Evolutionary conservation across 1,284 basidiomycete genomes (phyloP), one percentile per base, ranked within the genome.

Genomic region (Heliocybe sulcata): DNA sequence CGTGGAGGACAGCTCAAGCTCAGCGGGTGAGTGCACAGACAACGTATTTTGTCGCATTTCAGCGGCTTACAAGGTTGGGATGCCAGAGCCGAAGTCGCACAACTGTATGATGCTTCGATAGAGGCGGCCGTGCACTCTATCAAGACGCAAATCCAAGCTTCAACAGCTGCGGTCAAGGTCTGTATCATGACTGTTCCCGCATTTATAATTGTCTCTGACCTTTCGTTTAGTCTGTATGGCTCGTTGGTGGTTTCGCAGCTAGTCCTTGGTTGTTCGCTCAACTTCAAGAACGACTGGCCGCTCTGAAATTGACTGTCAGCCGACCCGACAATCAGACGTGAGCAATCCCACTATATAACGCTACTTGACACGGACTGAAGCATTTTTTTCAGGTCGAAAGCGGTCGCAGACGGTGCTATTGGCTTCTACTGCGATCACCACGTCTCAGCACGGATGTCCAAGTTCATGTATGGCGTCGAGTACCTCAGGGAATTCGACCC

Each of bases 351-450:
- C 47, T 52, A 31, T 55, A 35, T 33, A 10, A 35, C 42, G 45
- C 12, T 52, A 27, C 8, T 1, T 19, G 16, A 22, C 11, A 27
- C 26, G 35, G 20, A 4, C 53, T 54, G 6, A 45, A 20, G 27
- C 4, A 11, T n/a, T 52, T 16, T 52, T 31, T 51, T 9, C 59
- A 89, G 87, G 22, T 89, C 87, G 19, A 90, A 90, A 67, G 87
- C 87, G 3, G 87, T 90, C 3, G 87, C 87, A 31, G 87, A 90
- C 60, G 87, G 87, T 19, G 87, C 87, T 1, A 81, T 90, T 59
- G 87, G 87, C 12, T 90, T 90, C 68, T 90, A 88, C 67, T 87
- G 84, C 60, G 87, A 90, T 64, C 87, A 90, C 58, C 84, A 88
- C 60, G 87, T 90, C 57, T 85, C 84, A 6, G 85, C 87, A 31